Evolutionary conservation across 2,329 filamentous ascomycete species (phyloP), one percentile per base, ranked within the genome.

Genomic region (Fusarium neocosmosporiellum): DNA sequence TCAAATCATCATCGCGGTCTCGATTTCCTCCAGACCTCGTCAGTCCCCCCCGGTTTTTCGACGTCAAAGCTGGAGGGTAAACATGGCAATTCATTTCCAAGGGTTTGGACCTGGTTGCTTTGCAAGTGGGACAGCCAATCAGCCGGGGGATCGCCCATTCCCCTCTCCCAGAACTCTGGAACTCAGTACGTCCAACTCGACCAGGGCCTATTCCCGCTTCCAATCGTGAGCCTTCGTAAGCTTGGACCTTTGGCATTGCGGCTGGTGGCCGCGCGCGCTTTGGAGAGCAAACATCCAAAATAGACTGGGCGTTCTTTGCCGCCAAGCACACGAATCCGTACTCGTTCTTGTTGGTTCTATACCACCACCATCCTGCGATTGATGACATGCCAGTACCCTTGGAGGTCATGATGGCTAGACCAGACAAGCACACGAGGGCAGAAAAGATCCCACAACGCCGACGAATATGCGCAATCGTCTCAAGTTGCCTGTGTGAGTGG

Each of bases 101-200:
- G 67, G 67, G 54, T 63, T 48, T 68, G 63, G 64, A 67, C 69
- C 67, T 64, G 65, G 71, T 72, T 62, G 59, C 59, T 53, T 33
- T 58, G 50, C 53, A 59, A 55, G 61, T 72, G 66, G 74, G 68
- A 71, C 63, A 39, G 39, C 67, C 64, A 75, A 77, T 73, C 64
- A 73, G 60, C 64, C 65, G 64, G 66, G 67, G 66, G 71, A 72
- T 75, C 67, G 71, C 36, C 58, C 46, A 54, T 54, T 66, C 61
- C 71, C 61, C 73, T 66, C 61, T 72, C 61, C 73, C 70, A 73
- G 59, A 71, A 59, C 63, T 68, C 62, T 70, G 75, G 69, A 73
- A 61, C 66, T 62, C 33, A 60, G 53, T 39, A 33, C 27, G 53
- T 48, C 34, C 58, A 67, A 24, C 31, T 29, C 58, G 59, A 68